Conservation (phyloP, 176 grass and related monocot species). For the Panicum miliaceum region DNA sequence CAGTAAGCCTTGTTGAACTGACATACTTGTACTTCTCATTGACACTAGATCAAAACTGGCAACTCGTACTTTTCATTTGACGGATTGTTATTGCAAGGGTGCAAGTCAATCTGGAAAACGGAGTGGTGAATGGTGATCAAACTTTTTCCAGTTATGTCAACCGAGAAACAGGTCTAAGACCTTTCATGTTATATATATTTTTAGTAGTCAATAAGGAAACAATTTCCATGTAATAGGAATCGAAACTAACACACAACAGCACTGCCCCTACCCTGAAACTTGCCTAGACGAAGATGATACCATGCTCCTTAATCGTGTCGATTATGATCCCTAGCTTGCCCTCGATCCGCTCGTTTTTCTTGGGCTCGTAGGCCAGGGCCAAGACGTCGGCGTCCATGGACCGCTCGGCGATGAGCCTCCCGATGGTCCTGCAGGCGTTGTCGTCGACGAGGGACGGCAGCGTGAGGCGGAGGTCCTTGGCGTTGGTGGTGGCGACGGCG, state of each 20-base stretch:
- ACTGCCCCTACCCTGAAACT: constrained; percentile 33
- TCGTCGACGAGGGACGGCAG: constrained; percentile 71
- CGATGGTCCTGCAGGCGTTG: constrained; percentile 75
- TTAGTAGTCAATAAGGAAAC: background rate
- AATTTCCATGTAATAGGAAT: background rate
- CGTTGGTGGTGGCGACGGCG: constrained; percentile 78
- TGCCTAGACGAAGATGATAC: constrained; percentile 87
- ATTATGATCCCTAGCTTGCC: constrained; percentile 81
- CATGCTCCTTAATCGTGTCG: constrained; percentile 81
- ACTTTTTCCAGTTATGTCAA: background rate
- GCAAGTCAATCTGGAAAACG: background rate
- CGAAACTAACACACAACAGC: background rate
- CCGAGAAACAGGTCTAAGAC: background rate
- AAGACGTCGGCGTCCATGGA: constrained; percentile 92
- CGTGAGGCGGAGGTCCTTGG: constrained; percentile 82
- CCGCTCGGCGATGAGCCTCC: constrained; percentile 83
- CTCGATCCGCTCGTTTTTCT: constrained; percentile 80
- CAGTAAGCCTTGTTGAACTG: background rate
- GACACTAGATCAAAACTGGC: background rate
- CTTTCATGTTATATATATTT: background rate
- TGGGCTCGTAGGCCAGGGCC: constrained; percentile 77
- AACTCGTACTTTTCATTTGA: background rate
- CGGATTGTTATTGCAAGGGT: background rate
- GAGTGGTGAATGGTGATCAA: background rate
- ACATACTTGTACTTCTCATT: background rate